A percentile compares a stretch with the other conserved stretches of the same genome.
Conservation (phyloP, 805 yeast genomes). For the Candida golubevii region DNA sequence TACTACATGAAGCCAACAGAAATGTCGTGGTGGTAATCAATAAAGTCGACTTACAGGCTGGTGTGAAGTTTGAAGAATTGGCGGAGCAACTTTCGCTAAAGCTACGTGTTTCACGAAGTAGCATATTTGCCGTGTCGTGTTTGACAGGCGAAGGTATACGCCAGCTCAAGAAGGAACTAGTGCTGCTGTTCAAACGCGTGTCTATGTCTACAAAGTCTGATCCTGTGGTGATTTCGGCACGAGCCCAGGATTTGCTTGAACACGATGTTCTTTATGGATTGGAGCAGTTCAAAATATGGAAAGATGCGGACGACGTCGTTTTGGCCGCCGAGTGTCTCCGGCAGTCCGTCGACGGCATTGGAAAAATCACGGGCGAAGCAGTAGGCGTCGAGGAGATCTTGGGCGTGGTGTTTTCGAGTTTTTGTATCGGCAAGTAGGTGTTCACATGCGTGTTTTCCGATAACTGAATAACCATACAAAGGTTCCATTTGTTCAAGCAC, state of each 20-base stretch:
- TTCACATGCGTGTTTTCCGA: not conserved
- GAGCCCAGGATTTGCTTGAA: slow-evolving; percentile 70
- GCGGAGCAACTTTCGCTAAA: slow-evolving; percentile 6
- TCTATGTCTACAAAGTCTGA: slow-evolving; percentile 50
- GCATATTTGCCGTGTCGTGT: slow-evolving; percentile 54
- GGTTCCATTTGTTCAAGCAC: no score
- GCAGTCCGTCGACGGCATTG: slow-evolving; percentile 79
- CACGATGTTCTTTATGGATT: slow-evolving; percentile 77
- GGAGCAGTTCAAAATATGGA: slow-evolving; percentile 52
- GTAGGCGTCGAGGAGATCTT: slow-evolving; percentile 87
- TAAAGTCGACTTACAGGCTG: slow-evolving; percentile 49
- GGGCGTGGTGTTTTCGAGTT: slow-evolving; percentile 85
- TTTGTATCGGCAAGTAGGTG: slow-evolving; percentile 83
- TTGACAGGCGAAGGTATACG: slow-evolving; percentile 51
- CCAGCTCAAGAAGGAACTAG: slow-evolving; percentile 39
- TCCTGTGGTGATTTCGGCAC: slow-evolving; percentile 67
- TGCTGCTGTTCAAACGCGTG: slow-evolving; percentile 42
- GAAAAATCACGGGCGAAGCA: slow-evolving; percentile 85
- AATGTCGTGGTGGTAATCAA: slow-evolving; percentile 49
- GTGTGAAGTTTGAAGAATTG: slow-evolving; percentile 9
- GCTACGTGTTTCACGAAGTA: slow-evolving; percentile 12
- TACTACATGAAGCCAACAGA: slow-evolving; percentile 25
- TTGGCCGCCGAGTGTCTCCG: slow-evolving; percentile 74
- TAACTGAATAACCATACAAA: no score
- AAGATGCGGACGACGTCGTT: slow-evolving; percentile 62